Conservation (phyloP, 176 grass and related monocot genomes). For the Musa itinerans region DNA sequence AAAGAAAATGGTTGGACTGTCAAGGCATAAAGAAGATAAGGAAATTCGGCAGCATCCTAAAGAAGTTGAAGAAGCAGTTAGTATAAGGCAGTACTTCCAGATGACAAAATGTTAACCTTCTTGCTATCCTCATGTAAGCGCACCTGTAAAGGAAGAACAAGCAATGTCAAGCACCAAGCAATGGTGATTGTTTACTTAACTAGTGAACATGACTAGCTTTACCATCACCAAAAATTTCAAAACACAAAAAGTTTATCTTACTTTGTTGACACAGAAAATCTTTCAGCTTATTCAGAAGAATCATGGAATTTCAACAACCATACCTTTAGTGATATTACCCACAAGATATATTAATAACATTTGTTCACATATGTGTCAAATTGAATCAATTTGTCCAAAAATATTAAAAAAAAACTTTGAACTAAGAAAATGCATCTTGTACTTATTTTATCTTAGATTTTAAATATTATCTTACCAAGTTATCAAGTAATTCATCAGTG, state of each 20-base stretch:
- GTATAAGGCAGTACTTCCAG: background rate
- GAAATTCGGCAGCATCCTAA: too few relatives aligned
- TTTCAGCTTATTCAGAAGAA: background rate
- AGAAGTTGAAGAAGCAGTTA: too few relatives aligned
- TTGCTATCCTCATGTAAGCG: background rate
- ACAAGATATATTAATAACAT: background rate
- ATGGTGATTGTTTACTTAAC: background rate
- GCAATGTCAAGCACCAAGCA: background rate
- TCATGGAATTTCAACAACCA: background rate
- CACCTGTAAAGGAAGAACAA: background rate
- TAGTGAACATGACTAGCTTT: background rate
- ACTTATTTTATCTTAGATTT: background rate
- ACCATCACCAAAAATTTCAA: background rate
- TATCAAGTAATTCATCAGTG: background rate
- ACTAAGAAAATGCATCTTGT: background rate
- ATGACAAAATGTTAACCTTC: background rate
- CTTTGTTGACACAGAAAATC: background rate
- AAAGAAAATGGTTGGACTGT: too few relatives aligned
- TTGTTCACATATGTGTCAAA: background rate
- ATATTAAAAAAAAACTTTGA: background rate
- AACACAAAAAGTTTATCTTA: background rate
- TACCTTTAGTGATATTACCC: background rate
- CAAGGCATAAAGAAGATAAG: too few relatives aligned
- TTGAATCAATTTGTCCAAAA: background rate
- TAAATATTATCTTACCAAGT: background rate